Evolutionary conservation across 208 protist species (phyloP), one percentile per base, ranked within the genome.

Genomic region (Jaenimonas drosophilae): DNA sequence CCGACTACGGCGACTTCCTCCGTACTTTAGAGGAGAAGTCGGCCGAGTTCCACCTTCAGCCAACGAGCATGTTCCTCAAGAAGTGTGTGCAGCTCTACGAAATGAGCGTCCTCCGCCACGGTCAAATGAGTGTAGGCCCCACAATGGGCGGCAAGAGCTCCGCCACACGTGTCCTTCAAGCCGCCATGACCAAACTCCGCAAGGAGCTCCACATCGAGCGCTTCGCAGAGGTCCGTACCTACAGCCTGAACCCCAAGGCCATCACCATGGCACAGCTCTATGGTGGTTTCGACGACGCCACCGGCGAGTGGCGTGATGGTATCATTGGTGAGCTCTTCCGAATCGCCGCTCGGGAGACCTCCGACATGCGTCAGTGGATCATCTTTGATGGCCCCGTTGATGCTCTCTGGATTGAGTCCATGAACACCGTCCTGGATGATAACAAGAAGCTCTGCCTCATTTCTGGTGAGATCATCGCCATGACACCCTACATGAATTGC

Each of bases 51-150:
- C 63, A 83, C 17, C 62, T 99, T 51, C 94, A 98, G 62, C 88
- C 91, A n/a, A 95, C 93, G 16, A 75, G 80, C 17, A 66, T 84
- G 64, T 98, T 98, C 72, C 25, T 98, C 19, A 79, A 77, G 40
- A 99, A 99, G 71, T 96, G 89, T 50, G 83, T 98, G 26, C 93
- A 99, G 76, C 55, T 99, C 9, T 98, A 97, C 70, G 97, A 99
- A 60, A 97, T 97, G 74, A 97, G 95, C 44, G 79, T 98, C 29
- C 72, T 99, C 38, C 87, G 97, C 20, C 96, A 98, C 70, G 97
- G 97, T 6, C 83, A 98, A 36, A 99, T 98, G 96, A 57, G 94
- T 17, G 96, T 98, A 12, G 96, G 96, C 20, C 95, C 94, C 4
- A 96, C 96, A 19, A 97, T 97, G 77, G 85, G 83, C 27, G 96